Evolutionary conservation across 345 rosid species (phyloP).

Genomic region (Eucalyptus rudis): DNA sequence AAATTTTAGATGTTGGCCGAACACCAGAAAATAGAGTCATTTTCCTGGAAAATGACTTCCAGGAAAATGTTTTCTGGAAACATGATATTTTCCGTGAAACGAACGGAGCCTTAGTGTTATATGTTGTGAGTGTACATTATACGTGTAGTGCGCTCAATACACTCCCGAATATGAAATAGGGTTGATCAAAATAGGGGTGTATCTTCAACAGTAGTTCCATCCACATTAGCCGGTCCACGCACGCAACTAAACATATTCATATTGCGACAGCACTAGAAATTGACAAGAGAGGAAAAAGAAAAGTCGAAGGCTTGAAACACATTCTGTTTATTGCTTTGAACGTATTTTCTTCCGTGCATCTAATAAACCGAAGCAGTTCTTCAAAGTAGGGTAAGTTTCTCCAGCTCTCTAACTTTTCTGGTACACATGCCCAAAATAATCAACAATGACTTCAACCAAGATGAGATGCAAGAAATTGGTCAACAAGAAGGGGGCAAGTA

Average conservation of each 20-base stretch:
- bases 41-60: too few species aligned
- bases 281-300: background rate
- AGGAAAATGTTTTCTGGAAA: too few species aligned
- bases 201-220: background rate
- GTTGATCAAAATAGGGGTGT: background rate
- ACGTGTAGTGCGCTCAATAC: background rate
- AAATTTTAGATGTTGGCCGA: too few species aligned
- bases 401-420: background rate
- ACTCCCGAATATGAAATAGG: background rate
- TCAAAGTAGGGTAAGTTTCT: background rate
- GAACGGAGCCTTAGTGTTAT: too few species aligned
- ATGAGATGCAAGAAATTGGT: background rate
- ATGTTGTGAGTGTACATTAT: rapidly evolving
- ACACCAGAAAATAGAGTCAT: too few species aligned
- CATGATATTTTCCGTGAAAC: too few species aligned
- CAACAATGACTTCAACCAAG: background rate
- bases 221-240: background rate
- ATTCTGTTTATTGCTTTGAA: background rate
- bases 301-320: background rate
- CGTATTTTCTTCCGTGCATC: background rate
- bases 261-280: background rate
- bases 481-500: background rate
- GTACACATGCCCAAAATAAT: background rate
- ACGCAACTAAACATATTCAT: background rate
- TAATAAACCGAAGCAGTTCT: rapidly evolving